Evolutionary conservation across 2,329 filamentous ascomycete genomes (phyloP), one percentile per base, ranked within the genome.

Genomic region (Cladosporium velox): DNA sequence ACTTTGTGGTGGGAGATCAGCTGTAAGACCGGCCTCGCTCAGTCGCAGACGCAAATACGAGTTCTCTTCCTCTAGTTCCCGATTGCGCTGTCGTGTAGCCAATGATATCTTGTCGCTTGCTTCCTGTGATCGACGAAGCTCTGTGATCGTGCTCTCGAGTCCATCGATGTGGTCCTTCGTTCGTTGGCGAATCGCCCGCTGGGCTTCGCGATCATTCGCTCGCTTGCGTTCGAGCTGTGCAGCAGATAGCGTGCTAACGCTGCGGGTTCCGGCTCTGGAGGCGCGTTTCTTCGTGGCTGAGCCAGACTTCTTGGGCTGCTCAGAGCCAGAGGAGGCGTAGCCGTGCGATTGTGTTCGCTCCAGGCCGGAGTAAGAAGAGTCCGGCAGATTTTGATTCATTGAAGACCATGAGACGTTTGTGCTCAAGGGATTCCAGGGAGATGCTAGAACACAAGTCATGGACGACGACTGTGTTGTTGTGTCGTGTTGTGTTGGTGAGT

Each of bases 181-280:
- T 67, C 85, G 77, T 72, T 86, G 84, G 34, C 85, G 83, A 69
- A 87, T 87, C 59, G 84, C 85, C 69, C 85, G 80, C 72, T 87
- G 85, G 64, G 85, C 85, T 75, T 87, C 85, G 68, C 85, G 80
- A 73, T 87, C 85, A 74, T 87, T 87, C 68, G 85, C 85, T 67
- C 85, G 80, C 74, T 87, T 87, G 60, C 85, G 79, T 71, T 87
- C 85, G 59, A 87, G 77, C 71, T 87, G 85, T 66, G 85, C 85
- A 35, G 83, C 81, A 18, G 85, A 86, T 64, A 87, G 77, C 11
- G 84, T 84, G 44, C 83, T 83, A 51, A 87, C 85, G 73, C 84
- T 87, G 66, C 85, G 82, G 54, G 84, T 85, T 12, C 85, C 85
- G 41, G 84, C 83, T 73, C 85, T 80, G 55, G 85, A 85, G 21